These are phyloP conservation scores for Quercus phellos DNA, from an alignment of 331 rosid genomes.

Conservation along the genomic window DNA sequence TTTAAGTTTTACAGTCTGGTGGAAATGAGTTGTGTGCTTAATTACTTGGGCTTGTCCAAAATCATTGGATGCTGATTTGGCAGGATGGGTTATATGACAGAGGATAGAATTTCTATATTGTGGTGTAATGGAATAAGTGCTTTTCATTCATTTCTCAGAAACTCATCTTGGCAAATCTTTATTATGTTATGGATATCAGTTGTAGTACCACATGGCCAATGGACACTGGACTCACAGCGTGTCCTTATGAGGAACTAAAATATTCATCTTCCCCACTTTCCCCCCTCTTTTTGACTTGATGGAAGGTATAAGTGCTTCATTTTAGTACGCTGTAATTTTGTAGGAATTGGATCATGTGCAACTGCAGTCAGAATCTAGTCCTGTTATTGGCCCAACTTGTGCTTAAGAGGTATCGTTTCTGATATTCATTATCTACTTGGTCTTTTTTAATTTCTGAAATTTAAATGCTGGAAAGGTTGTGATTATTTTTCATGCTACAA, in stretches of 20 bases:
- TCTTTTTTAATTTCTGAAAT: neutral
- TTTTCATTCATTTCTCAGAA: neutral
- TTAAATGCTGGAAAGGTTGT: neutral
- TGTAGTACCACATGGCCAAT: neutral
- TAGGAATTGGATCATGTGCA: conserved; percentile 53
- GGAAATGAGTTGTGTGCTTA: neutral
- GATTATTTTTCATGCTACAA: neutral
- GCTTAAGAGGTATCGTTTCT: conserved; percentile 28
- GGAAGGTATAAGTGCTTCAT: neutral
- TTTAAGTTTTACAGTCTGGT: neutral
- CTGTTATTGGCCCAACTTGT: conserved; percentile 35
- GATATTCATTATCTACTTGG: conserved; percentile 6
- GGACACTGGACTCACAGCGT: neutral
- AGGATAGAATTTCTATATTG: neutral
- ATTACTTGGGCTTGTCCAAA: neutral
- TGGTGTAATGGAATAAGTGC: neutral
- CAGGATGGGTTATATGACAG: too few relatives aligned
- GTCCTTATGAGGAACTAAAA: neutral
- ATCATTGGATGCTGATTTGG: neutral
- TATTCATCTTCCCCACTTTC: neutral
- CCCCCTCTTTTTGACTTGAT: neutral
- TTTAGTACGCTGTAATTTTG: conserved; percentile 19
- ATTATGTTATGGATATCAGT: neutral
- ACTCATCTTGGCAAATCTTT: neutral
- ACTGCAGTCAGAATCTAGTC: conserved; percentile 41